Base-by-base conservation (phyloP, 2,329 filamentous ascomycete species). In the Colletotrichum destructivum region DNA sequence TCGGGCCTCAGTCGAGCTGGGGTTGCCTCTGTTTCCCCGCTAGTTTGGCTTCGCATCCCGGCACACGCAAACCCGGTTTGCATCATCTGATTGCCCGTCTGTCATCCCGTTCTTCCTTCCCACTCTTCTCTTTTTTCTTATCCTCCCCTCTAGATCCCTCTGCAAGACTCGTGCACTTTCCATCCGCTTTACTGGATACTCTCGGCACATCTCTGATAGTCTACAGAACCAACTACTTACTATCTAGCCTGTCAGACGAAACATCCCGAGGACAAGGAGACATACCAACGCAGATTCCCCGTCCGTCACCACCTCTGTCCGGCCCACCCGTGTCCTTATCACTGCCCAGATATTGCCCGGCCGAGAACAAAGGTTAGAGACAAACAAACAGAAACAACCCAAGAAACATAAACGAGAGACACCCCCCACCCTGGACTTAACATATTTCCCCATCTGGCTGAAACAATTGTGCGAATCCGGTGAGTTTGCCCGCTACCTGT, bases 31-130 rank as follows among this genome's bases (percentile, higher is more conserved):
- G 31, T 40, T 56, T 49, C 62, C 62, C 65, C 54, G 65, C 65
- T 72, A 62, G 69, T 68, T 64, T 72, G 65, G 52, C 55, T 63
- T 63, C 60, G 40, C 60, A 55, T 49, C 65, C 54, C 44, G 42
- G 60, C 54, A 59, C 46, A 62, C 63, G 63, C 52, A 71, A 69
- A 47, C 42, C 62, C 23, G 31, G 35, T 57, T 63, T 67, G 55
- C 51, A 70, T 72, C 70, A 70, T 72, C 70, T 70, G 55, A 70
- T 66, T 57, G 61, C 61, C 54, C 44, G 61, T 12, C 56, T 61
- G 60, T 57, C 61, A 64, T 56, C 57, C 61, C 51, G 46, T 55
- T 66, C 54, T 35, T 23, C 62, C 60, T 18, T 66, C 51, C 26
- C 57, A 35, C 16, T 35, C 54, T 38, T 38, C 57, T 21, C 11